These are phyloP conservation scores for Cytospora chrysosperma DNA, from an alignment of 2,329 filamentous ascomycete species.

Conservation along the genomic window DNA sequence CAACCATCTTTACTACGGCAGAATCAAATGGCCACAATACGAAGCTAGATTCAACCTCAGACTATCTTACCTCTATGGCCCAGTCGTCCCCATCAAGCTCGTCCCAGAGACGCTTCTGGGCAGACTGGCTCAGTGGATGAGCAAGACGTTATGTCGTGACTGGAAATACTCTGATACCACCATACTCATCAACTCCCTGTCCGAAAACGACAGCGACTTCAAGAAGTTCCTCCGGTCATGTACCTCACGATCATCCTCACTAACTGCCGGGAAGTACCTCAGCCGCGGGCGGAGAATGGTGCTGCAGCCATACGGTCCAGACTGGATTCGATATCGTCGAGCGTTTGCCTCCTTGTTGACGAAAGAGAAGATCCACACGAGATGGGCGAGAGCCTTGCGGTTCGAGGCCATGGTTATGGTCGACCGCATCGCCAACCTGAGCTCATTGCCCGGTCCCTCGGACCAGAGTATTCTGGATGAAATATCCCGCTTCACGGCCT, in stretches of 20 bases:
- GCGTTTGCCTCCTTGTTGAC: constrained; percentile 18
- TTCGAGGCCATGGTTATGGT: constrained; percentile 18
- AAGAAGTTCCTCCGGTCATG: constrained; percentile 13
- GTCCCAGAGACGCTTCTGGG: neutral
- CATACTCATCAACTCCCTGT: constrained; percentile 19
- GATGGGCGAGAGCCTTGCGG: constrained; percentile 14
- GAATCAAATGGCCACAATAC: constrained; percentile 18
- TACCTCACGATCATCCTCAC: constrained; percentile 15
- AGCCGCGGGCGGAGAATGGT: constrained; percentile 20
- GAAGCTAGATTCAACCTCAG: constrained; percentile 20
- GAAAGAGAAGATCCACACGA: constrained; percentile 1
- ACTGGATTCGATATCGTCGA: constrained; percentile 15
- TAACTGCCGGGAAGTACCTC: constrained; percentile 21
- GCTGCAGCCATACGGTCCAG: constrained; percentile 15
- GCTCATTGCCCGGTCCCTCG: neutral
- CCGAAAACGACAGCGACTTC: constrained; percentile 3
- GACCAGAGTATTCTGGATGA: constrained; percentile 7
- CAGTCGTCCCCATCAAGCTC: constrained; percentile 12
- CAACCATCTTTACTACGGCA: constrained; percentile 12
- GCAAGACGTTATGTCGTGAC: neutral
- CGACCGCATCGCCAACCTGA: constrained; percentile 6
- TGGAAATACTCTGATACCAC: neutral
- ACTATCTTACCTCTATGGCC: constrained; percentile 13
- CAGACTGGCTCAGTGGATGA: neutral
- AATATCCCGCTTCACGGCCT: constrained; percentile 22